Evolutionary conservation across 306 rosid genomes (phyloP).

Genomic region (Pueraria montana): DNA sequence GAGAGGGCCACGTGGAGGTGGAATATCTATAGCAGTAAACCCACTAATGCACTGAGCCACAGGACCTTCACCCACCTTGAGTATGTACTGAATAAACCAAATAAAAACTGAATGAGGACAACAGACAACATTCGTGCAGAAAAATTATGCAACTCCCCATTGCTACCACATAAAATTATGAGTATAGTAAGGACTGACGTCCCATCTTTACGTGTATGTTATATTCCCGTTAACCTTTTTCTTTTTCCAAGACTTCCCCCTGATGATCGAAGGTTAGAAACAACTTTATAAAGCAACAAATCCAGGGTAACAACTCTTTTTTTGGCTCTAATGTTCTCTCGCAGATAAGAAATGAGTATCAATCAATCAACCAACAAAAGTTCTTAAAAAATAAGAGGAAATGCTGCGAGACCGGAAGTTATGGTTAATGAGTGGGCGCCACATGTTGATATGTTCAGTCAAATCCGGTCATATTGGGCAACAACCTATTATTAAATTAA

Average conservation of each 20-base stretch:
- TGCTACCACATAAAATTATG: constrained; percentile 17
- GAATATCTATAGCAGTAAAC: constrained; percentile 74
- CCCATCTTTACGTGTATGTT: neutral
- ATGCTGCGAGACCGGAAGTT: too few species aligned
- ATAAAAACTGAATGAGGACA: constrained; percentile 30
- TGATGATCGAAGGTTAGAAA: neutral
- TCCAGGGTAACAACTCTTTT: neutral
- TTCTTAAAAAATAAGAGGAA: too few species aligned
- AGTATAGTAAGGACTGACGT: neutral
- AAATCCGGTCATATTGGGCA: too few species aligned
- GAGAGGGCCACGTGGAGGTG: constrained; percentile 95
- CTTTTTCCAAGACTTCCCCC: neutral
- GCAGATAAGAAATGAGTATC: too few species aligned
- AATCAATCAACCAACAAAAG: too few species aligned
- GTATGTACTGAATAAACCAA: constrained; percentile 75
- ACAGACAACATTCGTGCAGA: neutral
- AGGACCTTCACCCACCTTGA: constrained; percentile 82
- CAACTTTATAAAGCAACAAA: neutral
- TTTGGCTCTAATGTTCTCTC: too few species aligned
- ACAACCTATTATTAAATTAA: too few species aligned
- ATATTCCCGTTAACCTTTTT: neutral
- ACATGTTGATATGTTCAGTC: too few species aligned
- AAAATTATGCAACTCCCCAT: neutral
- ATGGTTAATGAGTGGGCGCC: too few species aligned
- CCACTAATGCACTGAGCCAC: constrained; percentile 95